phyloP scores from a whole-genome alignment of 176 grass and related monocot genomes.

The Phyllostachys edulis region DNA sequence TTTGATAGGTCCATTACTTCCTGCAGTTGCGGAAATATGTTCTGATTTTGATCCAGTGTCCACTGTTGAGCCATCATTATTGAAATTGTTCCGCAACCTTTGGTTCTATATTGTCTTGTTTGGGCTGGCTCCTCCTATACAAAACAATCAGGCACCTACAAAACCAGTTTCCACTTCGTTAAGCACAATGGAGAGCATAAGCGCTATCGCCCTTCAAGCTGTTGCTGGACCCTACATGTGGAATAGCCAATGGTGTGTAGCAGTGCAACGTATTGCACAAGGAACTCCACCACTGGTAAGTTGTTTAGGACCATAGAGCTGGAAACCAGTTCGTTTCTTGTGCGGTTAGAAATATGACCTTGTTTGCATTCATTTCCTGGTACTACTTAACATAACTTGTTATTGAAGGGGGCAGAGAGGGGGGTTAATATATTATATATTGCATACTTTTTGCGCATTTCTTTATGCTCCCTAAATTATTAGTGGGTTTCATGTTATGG shows the following conservation, averaged over 20 bases:
- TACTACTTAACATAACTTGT: neutral
- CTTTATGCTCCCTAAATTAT: slow-evolving; percentile 18
- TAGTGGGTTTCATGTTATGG: neutral
- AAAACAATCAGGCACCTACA: slow-evolving; percentile 61
- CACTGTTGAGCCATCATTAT: slow-evolving; percentile 80
- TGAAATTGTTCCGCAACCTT: slow-evolving; percentile 93
- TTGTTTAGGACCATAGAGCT: slow-evolving; percentile 14
- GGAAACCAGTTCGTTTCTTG: slow-evolving; percentile 7
- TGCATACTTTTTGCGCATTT: neutral
- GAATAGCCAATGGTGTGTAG: slow-evolving; percentile 75
- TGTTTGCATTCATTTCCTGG: slow-evolving; percentile 19
- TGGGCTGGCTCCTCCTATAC: slow-evolving; percentile 92
- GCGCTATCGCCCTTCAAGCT: slow-evolving; percentile 82
- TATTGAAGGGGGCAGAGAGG: too few relatives aligned
- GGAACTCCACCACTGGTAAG: slow-evolving; percentile 93
- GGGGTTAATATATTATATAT: neutral
- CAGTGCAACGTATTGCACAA: slow-evolving; percentile 88
- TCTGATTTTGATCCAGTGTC: slow-evolving; percentile 98
- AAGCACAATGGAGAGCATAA: slow-evolving; percentile 50
- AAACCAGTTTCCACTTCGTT: slow-evolving; percentile 84
- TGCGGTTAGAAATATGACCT: slow-evolving; percentile 28
- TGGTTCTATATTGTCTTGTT: slow-evolving; percentile 99
- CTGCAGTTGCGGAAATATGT: slow-evolving; percentile 97
- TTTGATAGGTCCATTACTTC: slow-evolving; percentile 89
- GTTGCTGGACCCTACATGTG: slow-evolving; percentile 97